Evolutionary conservation across 352 stramenopile genomes (phyloP), one percentile per base, ranked within the genome.

Genomic region (Phytophthora nicotianae): DNA sequence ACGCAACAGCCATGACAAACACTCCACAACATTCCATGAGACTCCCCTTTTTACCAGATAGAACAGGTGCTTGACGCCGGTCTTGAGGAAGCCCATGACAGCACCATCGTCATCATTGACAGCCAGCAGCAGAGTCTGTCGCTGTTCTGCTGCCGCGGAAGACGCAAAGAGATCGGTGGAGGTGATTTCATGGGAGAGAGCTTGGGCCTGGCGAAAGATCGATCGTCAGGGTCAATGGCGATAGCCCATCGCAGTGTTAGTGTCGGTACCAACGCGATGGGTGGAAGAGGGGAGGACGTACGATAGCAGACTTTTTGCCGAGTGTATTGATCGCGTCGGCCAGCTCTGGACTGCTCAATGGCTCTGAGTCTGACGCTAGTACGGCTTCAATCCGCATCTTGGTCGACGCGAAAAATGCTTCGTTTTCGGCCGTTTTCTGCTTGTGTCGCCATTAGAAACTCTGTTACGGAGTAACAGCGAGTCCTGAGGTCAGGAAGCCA

Each of bases 31-130:
- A n/a, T n/a, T n/a, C n/a, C n/a, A n/a, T n/a, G n/a, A n/a, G n/a
- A n/a, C n/a, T n/a, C n/a, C n/a, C n/a, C n/a, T 62, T 51, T 79
- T 53, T 79, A 91, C 86, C 56, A 88, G 26, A 58, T 95, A 93
- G 70, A 88, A 95, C 29, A 95, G 69, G 35, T 94, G 86, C 50
- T 88, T 91, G 16, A 70, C 17, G 0, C 80, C 83, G 4, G 62
- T 81, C 58, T 93, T 95, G 16, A 95, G 47, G 50, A 81, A 89
- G 0, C 83, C 86, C 4, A 85, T 24, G 4, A 79, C 61, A 9
- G 55, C 26, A 4, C 23, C 26, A 13, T 67, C 48, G 14, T 68
- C 45, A 10, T 75, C 45, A 5, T 75, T 29, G 17, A 58, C 40
- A 5, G 75, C 79, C 8, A 91, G 41, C 10, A 73, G 60, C 10